Base-by-base conservation (phyloP, 2,329 filamentous ascomycete genomes). In the Botrytis pseudocinerea region DNA sequence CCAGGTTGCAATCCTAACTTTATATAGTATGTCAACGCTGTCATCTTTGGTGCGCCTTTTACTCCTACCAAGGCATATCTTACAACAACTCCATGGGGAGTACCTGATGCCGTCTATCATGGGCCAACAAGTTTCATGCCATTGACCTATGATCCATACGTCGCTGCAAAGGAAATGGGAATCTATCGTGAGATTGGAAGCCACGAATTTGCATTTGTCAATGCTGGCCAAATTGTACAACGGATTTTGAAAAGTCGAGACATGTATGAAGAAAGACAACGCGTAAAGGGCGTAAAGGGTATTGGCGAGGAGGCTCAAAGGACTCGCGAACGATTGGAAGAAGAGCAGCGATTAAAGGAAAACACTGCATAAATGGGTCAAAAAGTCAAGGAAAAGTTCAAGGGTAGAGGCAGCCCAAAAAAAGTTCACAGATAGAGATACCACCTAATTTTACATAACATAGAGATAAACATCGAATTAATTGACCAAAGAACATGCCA, bases 31-130 rank as follows among this genome's bases (percentile, higher is more conserved):
- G 88, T 98, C 79, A 89, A 97, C 81, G 91, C 93, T 57, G 91
- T 97, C 72, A 85, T 98, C 75, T 97, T 99, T 80, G 93, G 93
- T 54, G 94, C 96, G 0, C 96, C 96, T 1, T 97, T 97, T 81
- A 90, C 91, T 3, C 94, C 95, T 5, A 93, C 90, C n/a, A 88
- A 89, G 79, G 84, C 88, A 4, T 99, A 97, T 82, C 88, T 99
- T 60, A 87, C 87, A 73, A 86, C 89, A 1, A 86, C 97, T 63
- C 94, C 95, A 0, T 90, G 90, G 82, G 90, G 91, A 68, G 88
- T 87, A 7, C 93, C 94, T 22, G 87, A 91, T 78, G 92, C 90
- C 42, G 93, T 99, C 75, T 99, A 98, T 83, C 96, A 99, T 83
- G 96, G 96, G n/a, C 94, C 94, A 10, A 99, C 96, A 0, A 88